Base-by-base conservation (phyloP, 2,329 filamentous ascomycete genomes). In the Sarocladium kiliense region DNA sequence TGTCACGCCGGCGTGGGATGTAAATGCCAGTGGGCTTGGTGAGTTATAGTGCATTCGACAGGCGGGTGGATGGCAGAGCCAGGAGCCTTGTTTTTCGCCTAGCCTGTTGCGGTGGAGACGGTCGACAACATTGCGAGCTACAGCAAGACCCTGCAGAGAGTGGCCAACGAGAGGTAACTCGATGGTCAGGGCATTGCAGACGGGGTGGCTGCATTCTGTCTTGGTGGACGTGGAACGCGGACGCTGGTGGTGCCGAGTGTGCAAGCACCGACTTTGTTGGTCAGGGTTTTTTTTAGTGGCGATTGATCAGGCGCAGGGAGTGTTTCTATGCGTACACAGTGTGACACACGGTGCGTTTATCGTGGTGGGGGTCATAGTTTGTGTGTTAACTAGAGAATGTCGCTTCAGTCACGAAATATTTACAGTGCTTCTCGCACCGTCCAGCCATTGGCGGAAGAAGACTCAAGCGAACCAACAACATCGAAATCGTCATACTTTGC, bases 101-200 rank as follows among this genome's bases (percentile, higher is more conserved):
- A n/a, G 19, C 14, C 26, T 23, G 6, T 34, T 4, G 4, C n/a
- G 47, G 47, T 51, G 27, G 47, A 34, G 7, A 34, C n/a, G 18
- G 47, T 11, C 30, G 18, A 36, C n/a, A 18, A 23, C 16, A 51
- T 51, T 49, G 44, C 23, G 14, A 45, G n/a, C 41, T 45, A 26
- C 41, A n/a, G n/a, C n/a, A n/a, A n/a, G n/a, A n/a, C n/a, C n/a
- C n/a, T n/a, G n/a, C n/a, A n/a, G n/a, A n/a, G n/a, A n/a, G n/a
- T n/a, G n/a, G n/a, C n/a, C n/a, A n/a, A 51, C 47, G 47, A 36
- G 47, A 23, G 19, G 4, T 9, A 36, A 16, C n/a, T 14, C 16
- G 47, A 51, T 51, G 47, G 47, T 51, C 47, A 51, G 47, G 47
- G 27, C n/a, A 51, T 10, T 25, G 18, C 23, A 18, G 16, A 44